Percentiles rank a stretch among this genome's conserved stretches.
Evolutionary conservation across 352 stramenopile genomes (phyloP).

Genomic region (Globisporangium spinosum): DNA sequence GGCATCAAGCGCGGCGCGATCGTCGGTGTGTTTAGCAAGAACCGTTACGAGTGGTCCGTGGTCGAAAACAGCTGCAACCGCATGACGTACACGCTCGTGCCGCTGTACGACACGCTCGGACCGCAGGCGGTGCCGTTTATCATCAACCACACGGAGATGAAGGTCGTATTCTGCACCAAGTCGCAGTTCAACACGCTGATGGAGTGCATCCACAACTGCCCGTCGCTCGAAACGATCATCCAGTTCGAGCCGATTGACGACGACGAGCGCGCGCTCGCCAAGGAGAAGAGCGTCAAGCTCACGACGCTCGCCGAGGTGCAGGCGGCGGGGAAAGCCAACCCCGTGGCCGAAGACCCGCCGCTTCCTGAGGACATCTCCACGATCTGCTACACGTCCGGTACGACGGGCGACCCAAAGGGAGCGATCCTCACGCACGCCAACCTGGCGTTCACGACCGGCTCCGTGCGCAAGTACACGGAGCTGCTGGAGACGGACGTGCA

Average conservation of each 20-base stretch:
- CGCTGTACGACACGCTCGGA: conserved; percentile 47
- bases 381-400: conserved; percentile 86
- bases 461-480: conserved; percentile 5
- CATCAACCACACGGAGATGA: conserved; percentile 73
- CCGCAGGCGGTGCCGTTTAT: conserved; percentile 61
- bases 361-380: conserved; percentile 83
- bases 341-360: conserved; percentile 30
- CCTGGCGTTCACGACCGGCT: conserved; percentile 24
- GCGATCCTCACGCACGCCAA: conserved; percentile 60
- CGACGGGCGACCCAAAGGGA: conserved; percentile 66
- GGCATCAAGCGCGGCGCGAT: conserved; percentile 34
- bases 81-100: conserved; percentile 62
- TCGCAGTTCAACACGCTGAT: conserved; percentile 47
- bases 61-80: conserved; percentile 57
- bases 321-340: conserved; percentile 24
- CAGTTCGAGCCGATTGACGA: conserved; percentile 42
- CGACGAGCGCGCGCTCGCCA: neutral
- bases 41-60: conserved; percentile 57
- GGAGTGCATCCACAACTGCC: conserved; percentile 34
- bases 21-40: conserved; percentile 54
- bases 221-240: conserved; percentile 45
- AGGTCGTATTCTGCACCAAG: conserved; percentile 58
- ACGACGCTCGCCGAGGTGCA: conserved; percentile 29
- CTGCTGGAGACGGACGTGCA: conserved; percentile 31
- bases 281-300: conserved; percentile 7